Conservation (phyloP, 306 rosid genomes). For the barrel medic (Medicago truncatula) region DNA sequence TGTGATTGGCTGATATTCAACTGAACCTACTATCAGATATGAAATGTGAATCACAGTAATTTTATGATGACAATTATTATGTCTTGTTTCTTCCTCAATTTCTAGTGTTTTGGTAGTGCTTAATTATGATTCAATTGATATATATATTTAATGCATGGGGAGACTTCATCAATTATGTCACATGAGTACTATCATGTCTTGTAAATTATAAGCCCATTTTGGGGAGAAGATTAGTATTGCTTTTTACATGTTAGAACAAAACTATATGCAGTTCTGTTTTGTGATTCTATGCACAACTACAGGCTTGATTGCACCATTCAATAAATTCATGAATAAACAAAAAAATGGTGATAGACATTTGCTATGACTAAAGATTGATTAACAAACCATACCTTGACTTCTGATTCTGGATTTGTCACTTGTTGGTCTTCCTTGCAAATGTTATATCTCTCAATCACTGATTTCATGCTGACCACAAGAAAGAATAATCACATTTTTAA, state of each 20-base stretch:
- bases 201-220: neutral
- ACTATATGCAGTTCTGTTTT: neutral
- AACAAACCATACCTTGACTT: conserved; percentile 61
- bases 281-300: conserved; percentile 18
- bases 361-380: conserved; percentile 19
- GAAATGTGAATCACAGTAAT: too few relatives aligned
- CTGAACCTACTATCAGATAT: too few relatives aligned
- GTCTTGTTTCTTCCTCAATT: too few relatives aligned
- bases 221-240: neutral
- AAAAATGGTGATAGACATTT: neutral
- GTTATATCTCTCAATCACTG: conserved; percentile 63
- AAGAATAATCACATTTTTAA: conserved; percentile 21
- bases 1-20: neutral
- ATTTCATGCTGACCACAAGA: conserved; percentile 64
- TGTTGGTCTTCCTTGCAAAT: conserved; percentile 63
- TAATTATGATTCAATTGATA: too few relatives aligned
- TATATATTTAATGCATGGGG: too few relatives aligned
- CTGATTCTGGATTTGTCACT: conserved; percentile 61
- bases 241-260: neutral
- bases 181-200: too few relatives aligned
- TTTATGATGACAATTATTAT: too few relatives aligned
- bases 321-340: conserved; percentile 14
- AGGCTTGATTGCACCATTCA: conserved; percentile 1
- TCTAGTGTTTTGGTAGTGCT: too few relatives aligned
- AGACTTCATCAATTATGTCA: too few relatives aligned